phyloP scores from a whole-genome alignment of 306 rosid species.

The Malus asiatica region DNA sequence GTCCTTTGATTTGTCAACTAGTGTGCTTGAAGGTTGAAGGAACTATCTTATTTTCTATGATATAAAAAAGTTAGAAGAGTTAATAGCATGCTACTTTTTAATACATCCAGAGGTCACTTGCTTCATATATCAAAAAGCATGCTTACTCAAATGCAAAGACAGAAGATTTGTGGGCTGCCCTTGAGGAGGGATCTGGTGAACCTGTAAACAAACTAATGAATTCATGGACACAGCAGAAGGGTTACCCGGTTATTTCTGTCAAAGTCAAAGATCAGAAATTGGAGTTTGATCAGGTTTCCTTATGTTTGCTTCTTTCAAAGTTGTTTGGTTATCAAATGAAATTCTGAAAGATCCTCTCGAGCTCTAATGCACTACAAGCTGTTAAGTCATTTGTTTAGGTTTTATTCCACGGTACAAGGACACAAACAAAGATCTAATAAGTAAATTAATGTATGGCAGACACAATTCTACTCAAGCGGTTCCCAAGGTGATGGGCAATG shows the following conservation, averaged over 20 bases:
- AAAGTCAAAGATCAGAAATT: constrained; percentile 48
- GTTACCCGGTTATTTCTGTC: constrained; percentile 84
- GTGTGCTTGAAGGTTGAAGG: neutral
- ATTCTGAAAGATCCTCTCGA: neutral
- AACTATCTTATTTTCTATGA: neutral
- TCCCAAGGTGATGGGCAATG: constrained; percentile 75
- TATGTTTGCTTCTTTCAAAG: constrained; percentile 9
- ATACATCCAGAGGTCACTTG: constrained; percentile 72
- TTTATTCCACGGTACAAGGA: neutral
- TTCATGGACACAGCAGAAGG: constrained; percentile 92
- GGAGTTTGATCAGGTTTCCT: constrained; percentile 78
- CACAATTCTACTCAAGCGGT: constrained; percentile 78
- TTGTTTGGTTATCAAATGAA: neutral
- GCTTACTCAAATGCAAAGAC: constrained; percentile 84
- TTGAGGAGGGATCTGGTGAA: constrained; percentile 90
- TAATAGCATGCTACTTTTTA: neutral
- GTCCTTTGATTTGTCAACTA: constrained; percentile 17
- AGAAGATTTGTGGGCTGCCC: constrained; percentile 92
- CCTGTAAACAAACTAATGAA: constrained; percentile 82
- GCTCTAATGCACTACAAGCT: neutral
- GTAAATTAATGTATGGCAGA: constrained; percentile 39
- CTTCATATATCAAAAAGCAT: constrained; percentile 68
- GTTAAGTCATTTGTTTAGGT: neutral
- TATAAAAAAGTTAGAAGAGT: neutral
- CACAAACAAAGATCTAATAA: neutral